These are phyloP conservation scores for Calonectria pseudoreteaudii DNA, from an alignment of 2,329 filamentous ascomycete genomes.

Conservation along the genomic window DNA sequence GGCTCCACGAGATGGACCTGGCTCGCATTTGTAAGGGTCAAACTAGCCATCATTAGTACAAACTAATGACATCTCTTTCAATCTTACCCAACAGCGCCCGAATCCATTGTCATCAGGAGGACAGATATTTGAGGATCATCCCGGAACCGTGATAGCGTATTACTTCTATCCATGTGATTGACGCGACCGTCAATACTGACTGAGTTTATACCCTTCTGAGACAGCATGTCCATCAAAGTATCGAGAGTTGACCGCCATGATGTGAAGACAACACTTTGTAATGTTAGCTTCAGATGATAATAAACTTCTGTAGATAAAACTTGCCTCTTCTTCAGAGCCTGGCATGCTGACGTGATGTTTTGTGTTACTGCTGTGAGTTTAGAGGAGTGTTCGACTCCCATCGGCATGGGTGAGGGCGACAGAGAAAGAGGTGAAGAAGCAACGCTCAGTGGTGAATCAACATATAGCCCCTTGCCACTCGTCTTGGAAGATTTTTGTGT, in stretches of 20 bases:
- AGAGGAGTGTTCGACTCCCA: neutral
- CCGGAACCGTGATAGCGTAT: neutral
- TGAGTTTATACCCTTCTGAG: neutral
- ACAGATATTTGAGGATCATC: neutral
- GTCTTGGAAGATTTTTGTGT: neutral
- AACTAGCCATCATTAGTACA: neutral
- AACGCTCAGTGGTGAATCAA: neutral
- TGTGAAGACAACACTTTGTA: neutral
- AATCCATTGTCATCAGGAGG: neutral
- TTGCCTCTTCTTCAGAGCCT: neutral
- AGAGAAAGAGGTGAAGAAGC: neutral
- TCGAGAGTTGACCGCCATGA: neutral
- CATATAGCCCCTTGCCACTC: neutral
- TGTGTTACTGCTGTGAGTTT: neutral
- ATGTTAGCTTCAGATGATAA: neutral
- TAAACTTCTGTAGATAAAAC: neutral
- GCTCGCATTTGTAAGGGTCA: neutral
- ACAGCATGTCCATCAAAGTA: neutral
- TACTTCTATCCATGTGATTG: neutral
- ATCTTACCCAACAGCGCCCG: neutral
- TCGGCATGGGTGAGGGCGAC: neutral
- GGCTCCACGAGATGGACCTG: neutral
- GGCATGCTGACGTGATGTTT: neutral
- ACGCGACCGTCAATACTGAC: neutral
- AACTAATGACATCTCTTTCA: neutral